Evolutionary conservation across 2,329 filamentous ascomycete species (phyloP), one percentile per base, ranked within the genome.

Genomic region (Aspergillaceae sp.): DNA sequence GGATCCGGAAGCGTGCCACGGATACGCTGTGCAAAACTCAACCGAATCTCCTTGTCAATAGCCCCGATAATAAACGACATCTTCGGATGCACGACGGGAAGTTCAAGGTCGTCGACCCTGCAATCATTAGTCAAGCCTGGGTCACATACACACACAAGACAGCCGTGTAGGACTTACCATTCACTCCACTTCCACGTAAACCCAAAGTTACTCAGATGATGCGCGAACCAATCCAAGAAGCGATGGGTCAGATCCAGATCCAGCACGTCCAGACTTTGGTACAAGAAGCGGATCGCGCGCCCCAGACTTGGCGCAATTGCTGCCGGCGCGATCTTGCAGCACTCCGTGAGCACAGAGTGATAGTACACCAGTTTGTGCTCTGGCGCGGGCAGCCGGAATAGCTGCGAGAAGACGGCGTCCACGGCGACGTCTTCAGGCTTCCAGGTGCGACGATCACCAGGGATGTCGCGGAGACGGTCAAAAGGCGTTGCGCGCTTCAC

Each of bases 151-250:
- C 35, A 37, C 9, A 30, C 9, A 8, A 29, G 26, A 4, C 32
- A 28, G 33, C 11, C 3, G 11, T 19, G 33, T 30, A 9, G 32
- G 37, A 69, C 74, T 57, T 66, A 80, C 92, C 92, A 98, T 70
- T 98, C 92, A 10, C 86, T 84, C 92, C 92, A 98, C 69, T 97
- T 97, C 92, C 92, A 98, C 7, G 92, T 92, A 65, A 97, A 98
- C 44, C 94, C 92, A 63, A 98, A 98, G 71, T 98, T 98, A 71
- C 90, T 96, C 55, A 98, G 72, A 71, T 98, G 92, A 65, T 98
- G 92, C 11, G 91, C 80, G 62, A 98, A 98, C 92, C 92, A 98
- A 65, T 97, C 91, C 62, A 95, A 75, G 69, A 97, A 97, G 28
- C 92, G 81, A 59, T 90, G 85, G 46, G 75, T 78, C 38, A 98